phyloP scores from a whole-genome alignment of 495 filamentous ascomycete genomes.

The Podospora conica region DNA sequence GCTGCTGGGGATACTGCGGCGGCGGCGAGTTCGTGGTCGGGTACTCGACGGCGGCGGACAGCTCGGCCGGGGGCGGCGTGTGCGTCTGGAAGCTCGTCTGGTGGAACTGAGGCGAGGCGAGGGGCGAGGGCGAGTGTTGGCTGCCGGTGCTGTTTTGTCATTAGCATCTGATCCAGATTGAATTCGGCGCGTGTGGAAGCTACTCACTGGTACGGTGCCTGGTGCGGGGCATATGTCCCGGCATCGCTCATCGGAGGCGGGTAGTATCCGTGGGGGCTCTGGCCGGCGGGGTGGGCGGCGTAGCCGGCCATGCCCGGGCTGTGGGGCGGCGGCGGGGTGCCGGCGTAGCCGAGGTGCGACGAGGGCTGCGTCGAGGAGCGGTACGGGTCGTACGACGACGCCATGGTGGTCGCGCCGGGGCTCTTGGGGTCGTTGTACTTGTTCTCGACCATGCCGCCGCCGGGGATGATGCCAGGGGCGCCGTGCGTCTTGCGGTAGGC shows the following conservation, averaged over 20 bases:
- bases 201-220: not conserved
- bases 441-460: slow-evolving; percentile 16
- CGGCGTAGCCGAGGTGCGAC: slow-evolving; percentile 2
- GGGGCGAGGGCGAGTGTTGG: not conserved
- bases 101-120: not conserved
- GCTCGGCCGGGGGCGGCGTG: not conserved
- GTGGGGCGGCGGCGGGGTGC: slow-evolving; percentile 9
- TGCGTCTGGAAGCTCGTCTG: not conserved
- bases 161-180: not conserved
- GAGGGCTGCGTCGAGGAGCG: slow-evolving; percentile 7
- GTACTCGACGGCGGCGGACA: not conserved
- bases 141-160: not conserved
- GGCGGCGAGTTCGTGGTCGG: slow-evolving; percentile 7
- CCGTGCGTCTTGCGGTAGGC: slow-evolving; percentile 20
- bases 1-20: slow-evolving; percentile 14
- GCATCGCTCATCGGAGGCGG: not conserved
- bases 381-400: slow-evolving; percentile 17
- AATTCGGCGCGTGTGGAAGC: not conserved
- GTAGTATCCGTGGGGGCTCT: not conserved
- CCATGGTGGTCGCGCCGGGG: slow-evolving; percentile 19
- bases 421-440: slow-evolving; percentile 25
- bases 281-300: not conserved
- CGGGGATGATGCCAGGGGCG: slow-evolving; percentile 1
- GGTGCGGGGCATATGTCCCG: not conserved
- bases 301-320: slow-evolving; percentile 8